These are phyloP conservation scores for Boletus coccyginus DNA, from an alignment of 768 basidiomycete genomes.

Conservation along the genomic window DNA sequence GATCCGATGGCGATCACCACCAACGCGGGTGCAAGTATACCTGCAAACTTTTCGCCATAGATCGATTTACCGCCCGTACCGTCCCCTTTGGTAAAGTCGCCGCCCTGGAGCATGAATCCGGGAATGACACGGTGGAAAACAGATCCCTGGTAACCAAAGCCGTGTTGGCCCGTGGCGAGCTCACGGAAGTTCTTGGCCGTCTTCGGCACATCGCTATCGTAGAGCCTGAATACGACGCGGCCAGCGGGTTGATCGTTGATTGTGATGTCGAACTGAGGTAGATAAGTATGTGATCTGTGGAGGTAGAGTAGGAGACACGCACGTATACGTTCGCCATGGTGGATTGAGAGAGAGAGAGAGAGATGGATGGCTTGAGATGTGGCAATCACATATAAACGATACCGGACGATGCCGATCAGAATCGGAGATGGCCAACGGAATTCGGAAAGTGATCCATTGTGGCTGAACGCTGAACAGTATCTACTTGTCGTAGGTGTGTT, in stretches of 20 bases:
- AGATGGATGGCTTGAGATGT: background rate
- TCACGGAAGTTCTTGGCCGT: constrained; percentile 87
- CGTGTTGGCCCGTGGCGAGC: constrained; percentile 72
- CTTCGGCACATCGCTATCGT: constrained; percentile 71
- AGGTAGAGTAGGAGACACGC: background rate
- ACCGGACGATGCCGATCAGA: constrained; percentile 9
- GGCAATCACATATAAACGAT: background rate
- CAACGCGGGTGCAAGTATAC: constrained; percentile 28
- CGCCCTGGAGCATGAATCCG: constrained; percentile 86
- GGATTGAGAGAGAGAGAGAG: constrained; percentile 1
- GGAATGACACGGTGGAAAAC: constrained; percentile 84
- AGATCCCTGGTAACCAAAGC: constrained; percentile 68
- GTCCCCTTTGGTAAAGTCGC: constrained; percentile 70
- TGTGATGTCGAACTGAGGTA: constrained; percentile 60
- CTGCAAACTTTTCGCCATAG: constrained; percentile 65
- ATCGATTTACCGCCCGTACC: constrained; percentile 84
- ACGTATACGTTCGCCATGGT: constrained; percentile 26
- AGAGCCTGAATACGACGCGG: constrained; percentile 82
- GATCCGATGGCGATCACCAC: background rate
- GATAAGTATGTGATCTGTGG: constrained; percentile 2
- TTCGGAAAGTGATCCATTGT: background rate
- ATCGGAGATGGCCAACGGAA: constrained; percentile 1
- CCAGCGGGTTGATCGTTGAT: constrained; percentile 43
- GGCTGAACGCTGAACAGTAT: too few species aligned
- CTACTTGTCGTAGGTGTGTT: too few species aligned